Evolutionary conservation across 495 filamentous ascomycete genomes (phyloP).

Genomic region (Lasiosphaeria hispida): DNA sequence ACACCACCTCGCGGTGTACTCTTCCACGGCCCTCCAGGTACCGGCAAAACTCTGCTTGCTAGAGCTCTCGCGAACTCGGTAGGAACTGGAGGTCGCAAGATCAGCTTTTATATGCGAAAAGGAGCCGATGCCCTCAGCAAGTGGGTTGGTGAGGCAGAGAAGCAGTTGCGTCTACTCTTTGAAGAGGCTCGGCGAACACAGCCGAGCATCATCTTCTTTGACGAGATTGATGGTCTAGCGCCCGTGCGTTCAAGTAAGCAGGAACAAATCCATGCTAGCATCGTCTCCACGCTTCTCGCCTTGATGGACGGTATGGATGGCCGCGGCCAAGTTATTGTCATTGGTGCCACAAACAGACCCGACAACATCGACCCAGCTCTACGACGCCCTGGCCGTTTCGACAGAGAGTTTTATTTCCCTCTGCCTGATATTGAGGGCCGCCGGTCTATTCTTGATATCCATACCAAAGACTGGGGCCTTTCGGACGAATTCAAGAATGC

Average conservation of each 20-base stretch:
- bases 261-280: constrained; percentile 97
- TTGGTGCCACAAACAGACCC: constrained; percentile 95
- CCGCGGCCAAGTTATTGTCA: constrained; percentile 95
- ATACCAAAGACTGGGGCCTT: constrained; percentile 91
- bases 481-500: constrained; percentile 74
- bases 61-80: constrained; percentile 85
- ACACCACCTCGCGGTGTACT: constrained; percentile 91
- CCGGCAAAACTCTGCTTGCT: constrained; percentile 93
- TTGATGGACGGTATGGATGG: constrained; percentile 99
- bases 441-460: constrained; percentile 86
- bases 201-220: constrained; percentile 98
- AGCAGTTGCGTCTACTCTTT: constrained; percentile 87
- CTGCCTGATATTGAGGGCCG: constrained; percentile 77
- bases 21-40: constrained; percentile 95
- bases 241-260: constrained; percentile 96
- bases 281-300: constrained; percentile 90
- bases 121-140: constrained; percentile 96
- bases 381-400: constrained; percentile 90
- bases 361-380: constrained; percentile 96
- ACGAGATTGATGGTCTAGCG: constrained; percentile 95
- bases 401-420: constrained; percentile 97
- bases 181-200: constrained; percentile 94
- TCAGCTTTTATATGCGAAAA: constrained; percentile 99
- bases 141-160: constrained; percentile 98
- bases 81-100: constrained; percentile 74